Conservation (phyloP, 805 yeast species). For the Wickerhamiella sergipiensis region DNA sequence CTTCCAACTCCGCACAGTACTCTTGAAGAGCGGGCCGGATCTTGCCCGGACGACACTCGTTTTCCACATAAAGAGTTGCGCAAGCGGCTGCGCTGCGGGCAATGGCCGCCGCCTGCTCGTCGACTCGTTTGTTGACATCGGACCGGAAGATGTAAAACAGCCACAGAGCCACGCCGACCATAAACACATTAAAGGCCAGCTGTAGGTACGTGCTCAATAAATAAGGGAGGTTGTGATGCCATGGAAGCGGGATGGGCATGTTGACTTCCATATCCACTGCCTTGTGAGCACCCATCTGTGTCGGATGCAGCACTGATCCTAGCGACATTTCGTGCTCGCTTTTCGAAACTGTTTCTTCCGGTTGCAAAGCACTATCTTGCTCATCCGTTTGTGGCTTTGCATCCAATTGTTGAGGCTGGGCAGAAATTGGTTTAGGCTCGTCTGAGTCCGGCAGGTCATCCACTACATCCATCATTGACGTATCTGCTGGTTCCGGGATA, state of each 20-base stretch:
- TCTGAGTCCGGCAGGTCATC: neutral
- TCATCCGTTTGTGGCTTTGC: no score
- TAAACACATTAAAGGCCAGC: slow-evolving; percentile 39
- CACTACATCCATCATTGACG: neutral
- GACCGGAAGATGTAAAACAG: slow-evolving; percentile 37
- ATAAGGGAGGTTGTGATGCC: slow-evolving; percentile 32
- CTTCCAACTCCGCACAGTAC: slow-evolving; percentile 56
- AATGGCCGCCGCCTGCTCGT: slow-evolving; percentile 39
- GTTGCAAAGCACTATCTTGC: no score
- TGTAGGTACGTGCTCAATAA: slow-evolving; percentile 51
- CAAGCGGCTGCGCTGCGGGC: slow-evolving; percentile 52
- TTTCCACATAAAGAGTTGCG: slow-evolving; percentile 48
- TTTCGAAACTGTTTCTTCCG: no score
- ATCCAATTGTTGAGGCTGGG: no score
- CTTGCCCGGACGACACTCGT: slow-evolving; percentile 45
- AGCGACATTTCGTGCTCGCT: neutral
- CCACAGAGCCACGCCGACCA: slow-evolving; percentile 35
- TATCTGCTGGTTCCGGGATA: neutral
- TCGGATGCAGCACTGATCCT: slow-evolving; percentile 9
- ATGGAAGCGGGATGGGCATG: slow-evolving; percentile 21
- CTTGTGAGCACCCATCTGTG: slow-evolving; percentile 15
- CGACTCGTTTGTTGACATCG: slow-evolving; percentile 60
- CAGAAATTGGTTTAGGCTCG: no score
- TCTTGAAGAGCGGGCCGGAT: slow-evolving; percentile 64
- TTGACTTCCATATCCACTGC: slow-evolving; percentile 10